Evolutionary conservation across 1,139 yeast species (phyloP), one percentile per base, ranked within the genome.

Genomic region (Yamadazyma jaroonii): DNA sequence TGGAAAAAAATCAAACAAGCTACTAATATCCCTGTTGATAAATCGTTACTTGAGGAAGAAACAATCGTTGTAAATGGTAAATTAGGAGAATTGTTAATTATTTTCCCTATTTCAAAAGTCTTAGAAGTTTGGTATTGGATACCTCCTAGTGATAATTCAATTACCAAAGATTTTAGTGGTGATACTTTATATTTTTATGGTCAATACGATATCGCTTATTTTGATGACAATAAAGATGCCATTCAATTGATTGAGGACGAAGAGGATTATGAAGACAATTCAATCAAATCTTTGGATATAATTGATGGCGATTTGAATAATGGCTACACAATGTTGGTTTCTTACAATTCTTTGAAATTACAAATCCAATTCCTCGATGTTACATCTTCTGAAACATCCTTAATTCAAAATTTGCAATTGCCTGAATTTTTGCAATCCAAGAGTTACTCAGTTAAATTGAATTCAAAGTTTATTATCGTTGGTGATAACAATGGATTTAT

Each of bases 111-210:
- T 3, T 47, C 52, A 1, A 45, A 50, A 10, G 35, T 56, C 1
- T 42, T 76, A 11, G 79, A 77, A 44, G 55, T 76, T 3, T 78
- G 82, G 81, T 75, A 70, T 44, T 75, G 81, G 80, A 32, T 49
- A 2, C 69, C 67, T 4, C 56, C 56, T 3, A 31, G 28, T 23
- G 31, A 26, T 6, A 28, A 23, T 17, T 27, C 38, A 6, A 27
- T 31, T 4, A 9, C 41, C 1, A 36, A 25, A 15, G 40, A 44
- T 28, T 43, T 46, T 25, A 59, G 59, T 27, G 61, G 60, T 17
- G 69, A 63, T 32, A 59, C 72, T 1, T 43, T 74, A 32, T 61
- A 61, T 43, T 56, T 74, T 29, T 47, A 52, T 29, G 40, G 44
- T 9, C 56, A 48, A 29, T 56, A 47, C 29, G 35, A 42, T 22